Evolutionary conservation across 139 green algal species (phyloP), one percentile per base, ranked within the genome.

Genomic region (Diplosphaera chodatii): DNA sequence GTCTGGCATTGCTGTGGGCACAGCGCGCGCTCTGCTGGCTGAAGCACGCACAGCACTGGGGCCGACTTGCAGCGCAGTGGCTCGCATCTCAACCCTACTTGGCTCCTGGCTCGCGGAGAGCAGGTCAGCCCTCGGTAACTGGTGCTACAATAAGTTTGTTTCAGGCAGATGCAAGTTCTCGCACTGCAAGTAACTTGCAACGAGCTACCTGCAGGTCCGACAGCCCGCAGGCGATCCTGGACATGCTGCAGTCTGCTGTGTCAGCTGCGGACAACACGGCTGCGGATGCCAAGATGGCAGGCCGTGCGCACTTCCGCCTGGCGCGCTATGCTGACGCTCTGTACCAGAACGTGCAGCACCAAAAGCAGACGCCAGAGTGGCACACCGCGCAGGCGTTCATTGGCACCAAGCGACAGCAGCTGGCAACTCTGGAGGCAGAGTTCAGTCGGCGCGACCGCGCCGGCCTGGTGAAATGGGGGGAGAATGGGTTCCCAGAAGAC

Each of bases 301-400:
- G 81, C 59, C 74, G 81, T 1, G 77, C 85, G 4, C 68, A 86
- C 64, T 95, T 88, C 77, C 83, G 89, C 40, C 74, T 96, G 16
- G 92, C 92, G 0, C 64, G 83, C 32, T 97, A 88, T 40, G 83
- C 88, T 1, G 92, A 97, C 74, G 65, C 64, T 28, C 82, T 88
- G 48, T 96, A 92, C 77, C 64, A 76, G 25, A 66, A 55, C 72
- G 66, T 83, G 0, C 59, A 77, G 27, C 72, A 78, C 8, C 80
- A 85, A 40, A 79, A 84, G 66, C 62, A 67, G 1, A 90, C 87
- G 0, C 74, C 78, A 10, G 88, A 96, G 78, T 92, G 83, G 76
- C 48, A 59, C 8, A 83, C 74, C 25, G 73, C 85, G 15, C 82
- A 82, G 56, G 72, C 67, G 20, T 78, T 93, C 32, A 81, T 89